Conservation (phyloP, 108 stramenopile species). For the Cyclotella kingstonii region DNA sequence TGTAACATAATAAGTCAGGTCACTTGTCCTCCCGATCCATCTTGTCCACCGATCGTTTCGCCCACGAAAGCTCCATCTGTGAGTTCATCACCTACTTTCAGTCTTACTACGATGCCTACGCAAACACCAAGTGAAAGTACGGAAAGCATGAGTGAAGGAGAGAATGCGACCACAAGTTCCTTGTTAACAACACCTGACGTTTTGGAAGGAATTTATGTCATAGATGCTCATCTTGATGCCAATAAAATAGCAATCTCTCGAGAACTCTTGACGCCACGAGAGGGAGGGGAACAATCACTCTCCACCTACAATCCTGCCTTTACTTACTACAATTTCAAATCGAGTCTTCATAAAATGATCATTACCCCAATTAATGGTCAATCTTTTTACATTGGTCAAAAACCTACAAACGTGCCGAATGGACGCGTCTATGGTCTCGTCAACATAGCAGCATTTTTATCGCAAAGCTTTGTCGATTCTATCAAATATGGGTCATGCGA, state of each 20-base stretch:
- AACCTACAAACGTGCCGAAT: neutral
- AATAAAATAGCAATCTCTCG: conserved; percentile 28
- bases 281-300: neutral
- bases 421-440: conserved; percentile 27
- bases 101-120: neutral
- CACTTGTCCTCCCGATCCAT: conserved; percentile 13
- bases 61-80: neutral
- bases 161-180: neutral
- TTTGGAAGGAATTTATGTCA: conserved; percentile 25
- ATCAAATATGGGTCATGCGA: conserved; percentile 32
- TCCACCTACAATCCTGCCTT: conserved; percentile 2
- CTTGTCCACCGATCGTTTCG: conserved; percentile 6
- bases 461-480: conserved; percentile 25
- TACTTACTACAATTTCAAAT: conserved; percentile 19
- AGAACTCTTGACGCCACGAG: conserved; percentile 15
- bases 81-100: neutral
- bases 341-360: conserved; percentile 29
- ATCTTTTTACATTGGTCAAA: conserved; percentile 29
- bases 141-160: neutral
- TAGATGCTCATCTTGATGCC: conserved; percentile 37
- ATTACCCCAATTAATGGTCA: conserved; percentile 5
- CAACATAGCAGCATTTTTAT: conserved; percentile 36
- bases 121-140: neutral
- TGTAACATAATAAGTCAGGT: conserved; percentile 13
- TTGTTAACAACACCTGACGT: conserved; percentile 1